Evolutionary conservation across 2,329 filamentous ascomycete genomes (phyloP).

Genomic region (Neurospora sp.): DNA sequence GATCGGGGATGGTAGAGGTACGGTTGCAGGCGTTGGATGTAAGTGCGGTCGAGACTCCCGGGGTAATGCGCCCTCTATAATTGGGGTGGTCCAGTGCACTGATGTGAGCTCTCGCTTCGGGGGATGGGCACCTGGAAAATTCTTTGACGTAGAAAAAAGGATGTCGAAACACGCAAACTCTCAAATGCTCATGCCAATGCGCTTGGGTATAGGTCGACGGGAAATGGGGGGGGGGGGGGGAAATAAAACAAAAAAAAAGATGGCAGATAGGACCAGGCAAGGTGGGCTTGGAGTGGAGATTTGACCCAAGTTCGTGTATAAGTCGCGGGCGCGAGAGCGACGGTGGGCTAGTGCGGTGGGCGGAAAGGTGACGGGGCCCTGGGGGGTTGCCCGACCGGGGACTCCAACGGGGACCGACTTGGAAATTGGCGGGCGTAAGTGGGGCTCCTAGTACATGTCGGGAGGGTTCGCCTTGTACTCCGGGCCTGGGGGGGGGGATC

Average conservation of each 20-base stretch:
- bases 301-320: conserved; percentile 7
- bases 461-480: background rate
- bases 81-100: background rate
- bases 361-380: background rate
- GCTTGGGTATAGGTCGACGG: background rate
- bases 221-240: background rate
- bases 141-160: background rate
- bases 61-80: background rate
- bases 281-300: conserved; percentile 25
- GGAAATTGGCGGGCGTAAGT: background rate
- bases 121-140: background rate
- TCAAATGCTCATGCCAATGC: background rate
- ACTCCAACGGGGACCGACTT: background rate
- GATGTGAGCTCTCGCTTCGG: background rate
- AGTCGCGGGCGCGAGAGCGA: conserved; percentile 8
- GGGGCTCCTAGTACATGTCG: background rate
- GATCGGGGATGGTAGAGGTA: background rate
- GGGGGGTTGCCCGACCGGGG: background rate
- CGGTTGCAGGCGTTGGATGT: background rate
- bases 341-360: background rate
- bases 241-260: conserved; percentile 10
- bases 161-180: background rate
- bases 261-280: conserved; percentile 16
- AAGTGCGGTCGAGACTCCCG: background rate
- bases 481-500: background rate